Conservation (phyloP, 2,329 filamentous ascomycete species). For the Penicillium janthinellum region DNA sequence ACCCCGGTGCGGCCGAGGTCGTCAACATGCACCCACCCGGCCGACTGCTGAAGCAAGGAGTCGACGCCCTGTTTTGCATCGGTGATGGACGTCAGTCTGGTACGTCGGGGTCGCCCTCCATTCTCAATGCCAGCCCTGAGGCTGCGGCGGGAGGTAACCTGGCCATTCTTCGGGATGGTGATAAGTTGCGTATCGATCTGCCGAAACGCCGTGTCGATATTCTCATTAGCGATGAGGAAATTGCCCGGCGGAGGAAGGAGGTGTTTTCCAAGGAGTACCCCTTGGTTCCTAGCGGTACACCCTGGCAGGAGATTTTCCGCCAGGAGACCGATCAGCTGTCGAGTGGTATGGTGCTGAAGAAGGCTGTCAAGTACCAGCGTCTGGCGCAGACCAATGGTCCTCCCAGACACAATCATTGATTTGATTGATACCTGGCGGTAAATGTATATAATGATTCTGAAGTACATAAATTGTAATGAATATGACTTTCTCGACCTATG, state of each 20-base stretch:
- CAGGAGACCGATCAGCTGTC: constrained; percentile 50
- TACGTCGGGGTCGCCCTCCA: constrained; percentile 58
- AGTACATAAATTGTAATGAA: neutral
- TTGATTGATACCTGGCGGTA: neutral
- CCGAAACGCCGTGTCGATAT: constrained; percentile 53
- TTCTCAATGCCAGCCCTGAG: constrained; percentile 59
- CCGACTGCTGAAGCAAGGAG: constrained; percentile 48
- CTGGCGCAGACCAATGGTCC: constrained; percentile 50
- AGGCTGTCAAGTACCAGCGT: constrained; percentile 51
- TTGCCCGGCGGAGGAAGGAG: constrained; percentile 36
- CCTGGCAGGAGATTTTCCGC: constrained; percentile 56
- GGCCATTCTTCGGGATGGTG: constrained; percentile 54
- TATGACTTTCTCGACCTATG: neutral
- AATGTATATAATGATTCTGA: neutral
- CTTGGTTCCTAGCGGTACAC: constrained; percentile 34
- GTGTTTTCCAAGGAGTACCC: constrained; percentile 6
- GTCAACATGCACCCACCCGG: constrained; percentile 56
- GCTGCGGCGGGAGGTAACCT: constrained; percentile 58
- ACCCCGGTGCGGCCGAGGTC: constrained; percentile 55
- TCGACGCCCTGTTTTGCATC: constrained; percentile 53
- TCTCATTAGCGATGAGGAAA: constrained; percentile 41
- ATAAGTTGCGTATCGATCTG: constrained; percentile 54
- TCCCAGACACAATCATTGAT: constrained; percentile 48
- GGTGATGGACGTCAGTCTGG: constrained; percentile 59
- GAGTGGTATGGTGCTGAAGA: constrained; percentile 52